A percentile compares a stretch with the other conserved stretches of the same genome.
Evolutionary conservation across 306 rosid genomes (phyloP).

Genomic region (Vigna angularis): DNA sequence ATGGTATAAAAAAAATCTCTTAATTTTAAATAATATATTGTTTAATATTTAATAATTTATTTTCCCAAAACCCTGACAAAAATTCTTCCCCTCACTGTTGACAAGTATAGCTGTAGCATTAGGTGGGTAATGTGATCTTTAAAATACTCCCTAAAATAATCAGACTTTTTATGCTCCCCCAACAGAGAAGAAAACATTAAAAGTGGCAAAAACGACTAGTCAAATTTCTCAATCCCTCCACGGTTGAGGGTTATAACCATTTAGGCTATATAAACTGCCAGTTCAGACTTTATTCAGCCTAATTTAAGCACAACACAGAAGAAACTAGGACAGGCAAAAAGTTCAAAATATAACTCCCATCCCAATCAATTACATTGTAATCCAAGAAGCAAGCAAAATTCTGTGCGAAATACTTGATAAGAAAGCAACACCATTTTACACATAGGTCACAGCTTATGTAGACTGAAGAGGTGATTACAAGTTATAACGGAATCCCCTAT

Average conservation of each 20-base stretch:
- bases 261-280: background rate
- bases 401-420: constrained; percentile 29
- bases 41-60: background rate
- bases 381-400: constrained; percentile 23
- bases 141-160: background rate
- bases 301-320: constrained; percentile 20
- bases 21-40: no score
- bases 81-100: background rate
- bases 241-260: background rate
- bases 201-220: background rate
- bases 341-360: background rate
- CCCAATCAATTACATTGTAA: constrained; percentile 17
- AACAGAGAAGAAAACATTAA: background rate
- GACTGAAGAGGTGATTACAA: constrained; percentile 19
- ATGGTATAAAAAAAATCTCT: background rate
- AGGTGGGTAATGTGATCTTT: background rate
- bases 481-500: constrained; percentile 3
- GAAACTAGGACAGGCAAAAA: constrained; percentile 27
- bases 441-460: constrained; percentile 15
- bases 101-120: background rate
- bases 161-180: background rate
- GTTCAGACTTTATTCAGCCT: background rate
- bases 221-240: background rate
- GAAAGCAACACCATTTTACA: constrained; percentile 35
- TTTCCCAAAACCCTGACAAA: background rate